These are phyloP conservation scores for Tulasnella sp. DNA, from an alignment of 768 basidiomycete genomes.

Conservation along the genomic window DNA sequence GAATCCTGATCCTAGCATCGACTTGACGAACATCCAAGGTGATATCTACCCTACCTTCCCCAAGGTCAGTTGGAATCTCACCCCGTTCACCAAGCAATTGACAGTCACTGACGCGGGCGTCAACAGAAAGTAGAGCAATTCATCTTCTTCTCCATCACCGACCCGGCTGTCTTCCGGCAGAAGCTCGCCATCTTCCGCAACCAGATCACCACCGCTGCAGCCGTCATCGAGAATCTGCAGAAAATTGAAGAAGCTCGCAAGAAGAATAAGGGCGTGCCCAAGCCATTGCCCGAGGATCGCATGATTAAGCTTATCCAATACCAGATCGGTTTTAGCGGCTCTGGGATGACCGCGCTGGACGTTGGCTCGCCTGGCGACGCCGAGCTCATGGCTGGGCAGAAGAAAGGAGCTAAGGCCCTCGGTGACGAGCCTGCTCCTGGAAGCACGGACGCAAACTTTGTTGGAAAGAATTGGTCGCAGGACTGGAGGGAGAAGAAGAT, in stretches of 20 bases:
- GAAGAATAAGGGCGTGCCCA: neutral
- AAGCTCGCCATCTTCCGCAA: conserved; percentile 14
- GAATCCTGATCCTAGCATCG: neutral
- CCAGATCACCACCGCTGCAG: conserved; percentile 14
- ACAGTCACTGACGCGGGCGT: no score
- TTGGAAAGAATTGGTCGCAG: neutral
- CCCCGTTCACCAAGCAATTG: neutral
- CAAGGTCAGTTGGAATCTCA: neutral
- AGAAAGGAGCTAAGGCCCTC: neutral
- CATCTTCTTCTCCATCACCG: conserved; percentile 24
- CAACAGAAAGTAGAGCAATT: conserved; percentile 17
- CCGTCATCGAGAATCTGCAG: conserved; percentile 10
- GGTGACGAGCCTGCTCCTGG: conserved; percentile 9
- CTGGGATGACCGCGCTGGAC: neutral
- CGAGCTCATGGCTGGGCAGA: neutral
- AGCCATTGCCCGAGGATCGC: conserved; percentile 1
- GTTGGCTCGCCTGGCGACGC: neutral
- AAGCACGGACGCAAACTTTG: neutral
- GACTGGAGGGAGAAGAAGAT: conserved; percentile 17
- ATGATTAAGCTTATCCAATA: neutral
- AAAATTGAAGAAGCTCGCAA: neutral
- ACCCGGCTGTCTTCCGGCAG: conserved; percentile 5
- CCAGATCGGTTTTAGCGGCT: neutral
- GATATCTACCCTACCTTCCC: conserved; percentile 20
- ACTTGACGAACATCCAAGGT: conserved; percentile 12